phyloP scores from a whole-genome alignment of 768 basidiomycete species.

The Solioccasus polychromus region DNA sequence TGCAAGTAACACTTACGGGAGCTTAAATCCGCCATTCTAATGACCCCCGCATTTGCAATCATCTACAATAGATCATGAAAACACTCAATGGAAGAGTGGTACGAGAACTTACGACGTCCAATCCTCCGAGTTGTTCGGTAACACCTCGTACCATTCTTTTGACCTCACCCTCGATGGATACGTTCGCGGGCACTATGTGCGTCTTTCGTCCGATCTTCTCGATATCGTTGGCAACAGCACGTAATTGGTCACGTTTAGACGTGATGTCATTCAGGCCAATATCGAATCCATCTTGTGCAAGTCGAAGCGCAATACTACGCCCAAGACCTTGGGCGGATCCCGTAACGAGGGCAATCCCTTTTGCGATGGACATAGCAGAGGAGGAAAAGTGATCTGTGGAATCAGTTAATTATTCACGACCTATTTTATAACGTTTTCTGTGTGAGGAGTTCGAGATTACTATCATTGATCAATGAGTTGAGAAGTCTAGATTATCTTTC shows the following conservation, averaged over 20 bases:
- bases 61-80: constrained; percentile 12
- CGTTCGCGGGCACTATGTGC: constrained; percentile 35
- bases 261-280: constrained; percentile 31
- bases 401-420: too few species aligned
- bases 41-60: constrained; percentile 27
- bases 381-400: too few species aligned
- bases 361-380: constrained; percentile 23
- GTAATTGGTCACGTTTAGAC: constrained; percentile 26
- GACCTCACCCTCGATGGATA: constrained; percentile 42
- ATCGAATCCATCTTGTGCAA: constrained; percentile 36
- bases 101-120: constrained; percentile 43
- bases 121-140: constrained; percentile 34
- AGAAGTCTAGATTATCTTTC: too few species aligned
- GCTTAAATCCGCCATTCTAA: neutral
- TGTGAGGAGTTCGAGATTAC: too few species aligned
- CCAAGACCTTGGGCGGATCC: constrained; percentile 32
- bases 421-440: too few species aligned
- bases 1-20: constrained; percentile 1
- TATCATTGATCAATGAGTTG: too few species aligned
- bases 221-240: constrained; percentile 29
- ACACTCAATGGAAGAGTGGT: neutral
- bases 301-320: constrained; percentile 30
- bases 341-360: constrained; percentile 35
- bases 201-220: constrained; percentile 26
- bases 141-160: constrained; percentile 35